These are phyloP conservation scores for Apiospora kogelbergensis DNA, from an alignment of 2,329 filamentous ascomycete genomes.

Conservation along the genomic window DNA sequence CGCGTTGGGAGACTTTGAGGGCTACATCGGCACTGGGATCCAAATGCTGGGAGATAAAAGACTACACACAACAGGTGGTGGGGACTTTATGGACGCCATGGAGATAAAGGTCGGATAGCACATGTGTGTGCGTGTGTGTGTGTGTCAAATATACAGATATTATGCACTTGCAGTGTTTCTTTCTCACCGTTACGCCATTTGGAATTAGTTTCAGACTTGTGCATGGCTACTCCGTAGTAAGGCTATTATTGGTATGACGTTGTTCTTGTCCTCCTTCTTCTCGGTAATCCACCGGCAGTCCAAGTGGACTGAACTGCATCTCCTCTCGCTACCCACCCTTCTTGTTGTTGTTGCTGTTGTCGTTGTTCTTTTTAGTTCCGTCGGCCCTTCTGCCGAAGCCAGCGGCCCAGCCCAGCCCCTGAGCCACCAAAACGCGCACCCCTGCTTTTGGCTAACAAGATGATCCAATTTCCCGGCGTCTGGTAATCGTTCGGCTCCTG, in stretches of 20 bases:
- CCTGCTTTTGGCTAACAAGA: background rate
- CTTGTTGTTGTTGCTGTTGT: background rate
- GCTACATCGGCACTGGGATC: background rate
- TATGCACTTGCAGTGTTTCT: background rate
- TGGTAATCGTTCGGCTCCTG: background rate
- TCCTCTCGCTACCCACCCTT: background rate
- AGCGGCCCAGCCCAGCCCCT: background rate
- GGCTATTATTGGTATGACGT: background rate
- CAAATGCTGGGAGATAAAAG: background rate
- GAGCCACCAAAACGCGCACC: background rate
- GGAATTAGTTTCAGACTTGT: too few species aligned
- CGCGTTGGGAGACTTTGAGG: background rate
- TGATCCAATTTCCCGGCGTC: constrained; percentile 6
- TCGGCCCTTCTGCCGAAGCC: background rate
- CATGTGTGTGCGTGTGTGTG: too few species aligned
- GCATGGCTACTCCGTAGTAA: too few species aligned
- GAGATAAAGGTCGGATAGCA: too few species aligned
- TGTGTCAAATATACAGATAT: too few species aligned
- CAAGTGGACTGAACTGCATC: background rate
- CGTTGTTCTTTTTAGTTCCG: background rate
- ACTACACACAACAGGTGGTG: background rate
- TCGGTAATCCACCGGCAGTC: background rate
- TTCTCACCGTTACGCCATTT: background rate
- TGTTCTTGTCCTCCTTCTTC: background rate
- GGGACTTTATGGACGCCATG: too few species aligned